Base-by-base conservation (phyloP, 2,329 filamentous ascomycete species). In the Alternaria ventricosa region DNA sequence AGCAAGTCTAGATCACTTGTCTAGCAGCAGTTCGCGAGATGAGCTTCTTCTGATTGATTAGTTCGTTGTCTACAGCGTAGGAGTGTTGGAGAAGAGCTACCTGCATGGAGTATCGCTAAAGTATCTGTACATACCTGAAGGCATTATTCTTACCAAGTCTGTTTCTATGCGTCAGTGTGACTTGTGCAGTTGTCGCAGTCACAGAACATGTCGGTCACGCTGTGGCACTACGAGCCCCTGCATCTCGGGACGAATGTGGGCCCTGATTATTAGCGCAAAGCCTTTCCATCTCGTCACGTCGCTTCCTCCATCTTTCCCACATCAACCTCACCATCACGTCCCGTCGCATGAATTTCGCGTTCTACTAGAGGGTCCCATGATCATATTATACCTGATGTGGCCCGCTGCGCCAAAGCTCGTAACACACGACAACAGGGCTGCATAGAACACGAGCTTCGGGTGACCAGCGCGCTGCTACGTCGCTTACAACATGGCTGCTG, bases 1-100 rank as follows among this genome's bases (percentile, higher is more conserved):
- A 94, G 81, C 87, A 90, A 74, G 88, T 92, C 55, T 91, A 71
- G 70, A 61, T 46, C 28, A 68, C 70, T 55, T 71, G 65, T 51
- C 50, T 69, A 63, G 58, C 61, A 33, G 62, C 62, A 25, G 63
- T 68, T 44, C 59, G 61, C 27, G 61, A 67, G 30, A 61, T 63
- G 60, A 64, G 46, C 9, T 60, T 55, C n/a, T 57, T 58, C 18
- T 65, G 55, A 59, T 56, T 28, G 15, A 22, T 36, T 50, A 41
- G 50, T 28, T 20, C 10, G 22, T 60, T 43, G 44, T 49, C 43
- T 43, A 43, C 15, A 51, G 20, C 27, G 22, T 49, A 1, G 46
- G 22, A 33, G 10, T 25, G 15, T 33, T 27, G 20, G n/a, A 33
- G 25, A 51, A 28, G 25, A 36, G 45, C 46, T 33, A 30, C 28